Percentiles rank a stretch among this genome's conserved stretches.
phyloP scores from a whole-genome alignment of 768 basidiomycete genomes.

The Pluteus cervinus region DNA sequence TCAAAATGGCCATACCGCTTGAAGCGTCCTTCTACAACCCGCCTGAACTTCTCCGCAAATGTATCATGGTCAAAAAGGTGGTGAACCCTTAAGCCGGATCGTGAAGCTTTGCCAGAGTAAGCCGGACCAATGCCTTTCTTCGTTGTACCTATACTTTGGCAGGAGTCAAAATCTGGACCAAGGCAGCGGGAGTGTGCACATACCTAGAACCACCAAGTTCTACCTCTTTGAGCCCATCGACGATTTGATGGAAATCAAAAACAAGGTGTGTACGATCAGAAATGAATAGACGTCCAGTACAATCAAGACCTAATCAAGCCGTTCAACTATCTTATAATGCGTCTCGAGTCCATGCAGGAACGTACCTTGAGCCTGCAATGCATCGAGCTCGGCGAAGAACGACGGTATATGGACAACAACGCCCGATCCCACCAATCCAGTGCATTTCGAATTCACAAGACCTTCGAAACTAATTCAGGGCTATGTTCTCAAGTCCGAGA shows the following conservation, averaged over 20 bases:
- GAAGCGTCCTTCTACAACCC: conserved; percentile 92
- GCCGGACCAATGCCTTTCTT: conserved; percentile 98
- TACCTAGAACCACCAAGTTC: conserved; percentile 89
- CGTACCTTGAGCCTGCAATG: conserved; percentile 75
- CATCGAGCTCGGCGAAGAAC: conserved; percentile 90
- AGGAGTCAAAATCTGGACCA: conserved; percentile 4
- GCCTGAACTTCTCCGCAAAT: conserved; percentile 91
- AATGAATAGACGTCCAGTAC: conserved; percentile 78
- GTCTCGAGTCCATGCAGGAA: neutral
- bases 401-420: conserved; percentile 97
- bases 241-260: conserved; percentile 99
- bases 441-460: conserved; percentile 80
- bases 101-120: conserved; percentile 95
- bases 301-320: conserved; percentile 66
- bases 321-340: neutral
- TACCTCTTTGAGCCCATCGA: conserved; percentile 96
- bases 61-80: conserved; percentile 85
- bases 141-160: conserved; percentile 86
- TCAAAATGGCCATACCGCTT: conserved; percentile 98
- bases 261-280: conserved; percentile 97
- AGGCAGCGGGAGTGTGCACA: conserved; percentile 2
- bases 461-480: conserved; percentile 35
- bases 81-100: conserved; percentile 93
- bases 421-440: conserved; percentile 86
- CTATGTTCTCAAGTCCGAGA: conserved; percentile 1